Evolutionary conservation across 2,329 filamentous ascomycete species (phyloP).

Genomic region (Phaeophleospora eucalypticola): DNA sequence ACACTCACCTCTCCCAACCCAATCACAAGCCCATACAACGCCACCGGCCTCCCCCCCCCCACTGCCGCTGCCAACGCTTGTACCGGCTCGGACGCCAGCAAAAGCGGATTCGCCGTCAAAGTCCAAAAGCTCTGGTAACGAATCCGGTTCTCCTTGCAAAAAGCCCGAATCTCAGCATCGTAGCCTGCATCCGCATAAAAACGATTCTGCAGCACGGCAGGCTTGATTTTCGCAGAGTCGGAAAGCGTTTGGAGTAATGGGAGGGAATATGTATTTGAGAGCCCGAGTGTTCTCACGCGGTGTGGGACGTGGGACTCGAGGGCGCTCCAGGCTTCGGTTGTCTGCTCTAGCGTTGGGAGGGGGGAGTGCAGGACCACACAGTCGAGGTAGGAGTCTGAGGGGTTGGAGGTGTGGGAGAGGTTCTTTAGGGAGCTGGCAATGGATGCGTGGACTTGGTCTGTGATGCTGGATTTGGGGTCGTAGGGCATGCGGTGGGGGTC

Average conservation of each 20-base stretch:
- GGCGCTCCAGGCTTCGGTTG: conserved; percentile 61
- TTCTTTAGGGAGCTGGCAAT: conserved; percentile 63
- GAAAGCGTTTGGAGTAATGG: conserved; percentile 53
- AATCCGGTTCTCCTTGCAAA: conserved; percentile 51
- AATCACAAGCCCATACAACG: conserved; percentile 55
- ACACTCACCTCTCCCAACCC: conserved; percentile 48
- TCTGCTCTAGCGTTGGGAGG: conserved; percentile 47
- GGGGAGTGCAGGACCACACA: conserved; percentile 58
- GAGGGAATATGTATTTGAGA: conserved; percentile 65
- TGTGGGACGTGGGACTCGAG: conserved; percentile 64
- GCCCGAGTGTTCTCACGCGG: conserved; percentile 63
- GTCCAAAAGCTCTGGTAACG: conserved; percentile 61
- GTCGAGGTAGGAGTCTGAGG: conserved; percentile 51
- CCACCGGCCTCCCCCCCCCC: conserved; percentile 43
- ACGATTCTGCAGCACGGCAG: conserved; percentile 69
- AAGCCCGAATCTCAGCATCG: conserved; percentile 57
- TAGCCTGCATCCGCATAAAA: conserved; percentile 60
- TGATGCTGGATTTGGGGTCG: conserved; percentile 53
- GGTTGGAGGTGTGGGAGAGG: conserved; percentile 44
- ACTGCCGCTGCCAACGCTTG: conserved; percentile 44
- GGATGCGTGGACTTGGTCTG: conserved; percentile 63
- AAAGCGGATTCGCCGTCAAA: conserved; percentile 53
- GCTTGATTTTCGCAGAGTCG: conserved; percentile 46
- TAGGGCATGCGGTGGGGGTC: conserved; percentile 59
- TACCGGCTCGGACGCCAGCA: conserved; percentile 49